phyloP scores from a whole-genome alignment of 768 basidiomycete genomes.

The Suillus brevipes region DNA sequence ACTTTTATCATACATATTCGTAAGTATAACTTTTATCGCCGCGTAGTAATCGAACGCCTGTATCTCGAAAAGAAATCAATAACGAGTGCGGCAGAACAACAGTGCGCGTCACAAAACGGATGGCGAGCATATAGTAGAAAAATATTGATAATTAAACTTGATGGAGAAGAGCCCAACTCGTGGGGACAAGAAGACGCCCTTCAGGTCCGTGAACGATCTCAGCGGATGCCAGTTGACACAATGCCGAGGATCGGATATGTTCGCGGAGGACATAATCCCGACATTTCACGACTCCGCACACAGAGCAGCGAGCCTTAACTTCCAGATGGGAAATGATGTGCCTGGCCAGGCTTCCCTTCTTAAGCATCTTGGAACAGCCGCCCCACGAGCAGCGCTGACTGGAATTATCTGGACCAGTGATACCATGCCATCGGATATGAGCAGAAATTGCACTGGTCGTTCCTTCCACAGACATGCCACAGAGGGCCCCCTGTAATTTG shows the following conservation, averaged over 20 bases:
- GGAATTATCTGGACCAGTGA: not conserved
- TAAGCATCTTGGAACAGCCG: not conserved
- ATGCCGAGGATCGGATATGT: not conserved
- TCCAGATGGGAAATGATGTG: constrained; percentile 11
- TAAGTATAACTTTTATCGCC: not conserved
- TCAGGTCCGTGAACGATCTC: not conserved
- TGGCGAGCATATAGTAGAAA: not conserved
- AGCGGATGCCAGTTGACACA: not conserved
- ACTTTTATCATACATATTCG: not conserved
- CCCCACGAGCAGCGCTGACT: constrained; percentile 4
- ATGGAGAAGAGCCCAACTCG: not conserved
- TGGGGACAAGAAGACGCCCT: not conserved
- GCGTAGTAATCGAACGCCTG: not conserved
- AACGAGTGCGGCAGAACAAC: not conserved
- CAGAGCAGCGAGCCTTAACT: constrained; percentile 3
- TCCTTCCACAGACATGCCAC: constrained; percentile 7
- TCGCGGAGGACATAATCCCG: not conserved
- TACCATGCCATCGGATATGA: constrained; percentile 9
- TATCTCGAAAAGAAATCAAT: not conserved
- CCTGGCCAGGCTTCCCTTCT: constrained; percentile 5
- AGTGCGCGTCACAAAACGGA: not conserved
- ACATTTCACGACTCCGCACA: not conserved
- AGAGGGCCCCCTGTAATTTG: not conserved
- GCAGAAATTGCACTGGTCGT: constrained; percentile 1
- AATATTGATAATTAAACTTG: not conserved